Percentiles rank a stretch among this genome's conserved stretches.
These are phyloP conservation scores for Piper longum DNA, from an alignment of 164 flowering plant species.

Conservation along the genomic window DNA sequence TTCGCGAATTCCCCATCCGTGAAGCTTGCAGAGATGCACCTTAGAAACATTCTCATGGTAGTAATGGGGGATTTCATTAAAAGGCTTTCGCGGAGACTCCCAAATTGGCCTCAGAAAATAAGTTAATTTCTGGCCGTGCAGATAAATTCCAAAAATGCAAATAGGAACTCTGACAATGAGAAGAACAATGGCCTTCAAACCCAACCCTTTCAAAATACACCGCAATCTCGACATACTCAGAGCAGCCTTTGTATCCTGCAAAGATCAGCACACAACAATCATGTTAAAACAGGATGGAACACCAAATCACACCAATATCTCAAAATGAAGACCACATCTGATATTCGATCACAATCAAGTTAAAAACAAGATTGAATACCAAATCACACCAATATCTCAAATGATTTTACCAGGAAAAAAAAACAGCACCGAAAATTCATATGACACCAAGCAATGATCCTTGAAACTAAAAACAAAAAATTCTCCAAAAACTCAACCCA, in stretches of 20 bases:
- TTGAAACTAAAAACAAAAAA: too few species aligned
- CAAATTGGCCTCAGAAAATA: conserved; percentile 78
- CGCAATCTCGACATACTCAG: conserved; percentile 45
- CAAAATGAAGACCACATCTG: too few species aligned
- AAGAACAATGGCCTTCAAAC: conserved; percentile 36
- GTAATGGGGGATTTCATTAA: conserved; percentile 55
- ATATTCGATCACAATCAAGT: too few species aligned
- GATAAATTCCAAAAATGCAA: conserved; percentile 30
- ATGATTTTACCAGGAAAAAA: too few species aligned
- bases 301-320: too few species aligned
- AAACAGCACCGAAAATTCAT: too few species aligned
- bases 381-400: too few species aligned
- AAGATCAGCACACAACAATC: background rate
- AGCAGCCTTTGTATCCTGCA: conserved; percentile 38
- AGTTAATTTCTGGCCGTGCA: conserved; percentile 70
- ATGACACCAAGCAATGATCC: too few species aligned
- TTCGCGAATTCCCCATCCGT: conserved; percentile 81
- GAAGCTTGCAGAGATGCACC: conserved; percentile 76
- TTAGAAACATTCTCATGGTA: conserved; percentile 66
- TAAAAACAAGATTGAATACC: too few species aligned
- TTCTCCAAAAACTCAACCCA: too few species aligned
- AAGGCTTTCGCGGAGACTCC: conserved; percentile 87
- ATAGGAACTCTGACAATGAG: conserved; percentile 43
- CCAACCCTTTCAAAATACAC: conserved; percentile 52
- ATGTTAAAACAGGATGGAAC: too few species aligned